Conservation (phyloP, 1,139 yeast genomes). For the Pneumocystis murina region DNA sequence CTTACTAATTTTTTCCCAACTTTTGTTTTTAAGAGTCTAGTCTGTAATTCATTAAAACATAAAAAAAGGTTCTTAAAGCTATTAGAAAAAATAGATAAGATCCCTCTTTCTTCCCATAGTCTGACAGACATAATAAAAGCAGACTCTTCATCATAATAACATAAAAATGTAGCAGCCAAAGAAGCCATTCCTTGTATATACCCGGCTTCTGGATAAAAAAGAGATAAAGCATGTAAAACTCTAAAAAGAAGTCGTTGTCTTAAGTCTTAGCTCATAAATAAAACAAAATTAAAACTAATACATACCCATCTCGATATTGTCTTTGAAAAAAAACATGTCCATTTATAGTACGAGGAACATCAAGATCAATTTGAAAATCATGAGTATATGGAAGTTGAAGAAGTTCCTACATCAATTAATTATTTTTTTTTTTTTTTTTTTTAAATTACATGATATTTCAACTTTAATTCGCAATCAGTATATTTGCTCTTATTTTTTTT, state of each 20-base stretch:
- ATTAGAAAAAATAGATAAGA: slow-evolving; percentile 12
- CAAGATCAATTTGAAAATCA: slow-evolving; percentile 18
- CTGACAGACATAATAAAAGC: slow-evolving; percentile 15
- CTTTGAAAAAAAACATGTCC: slow-evolving; percentile 16
- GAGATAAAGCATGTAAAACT: slow-evolving; percentile 16
- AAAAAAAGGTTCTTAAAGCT: slow-evolving; percentile 13
- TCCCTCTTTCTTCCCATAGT: slow-evolving; percentile 11
- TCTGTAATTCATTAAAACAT: slow-evolving; percentile 13
- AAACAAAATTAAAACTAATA: background rate
- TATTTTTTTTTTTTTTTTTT: too few relatives aligned
- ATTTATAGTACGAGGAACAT: slow-evolving; percentile 17
- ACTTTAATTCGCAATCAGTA: background rate
- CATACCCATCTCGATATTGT: slow-evolving; percentile 16
- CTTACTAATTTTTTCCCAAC: slow-evolving; percentile 10
- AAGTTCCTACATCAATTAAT: background rate
- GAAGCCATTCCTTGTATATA: slow-evolving; percentile 19
- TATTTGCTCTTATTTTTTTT: slow-evolving; percentile 2
- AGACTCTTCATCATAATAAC: slow-evolving; percentile 15
- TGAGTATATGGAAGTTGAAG: slow-evolving; percentile 9
- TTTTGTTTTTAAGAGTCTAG: slow-evolving; percentile 1
- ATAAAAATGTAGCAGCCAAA: slow-evolving; percentile 16
- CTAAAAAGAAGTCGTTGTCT: slow-evolving; percentile 15
- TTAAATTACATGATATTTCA: slow-evolving; percentile 1
- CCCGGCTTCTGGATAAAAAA: slow-evolving; percentile 14
- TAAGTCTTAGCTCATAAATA: background rate